A percentile compares a stretch with the other conserved stretches of the same genome.
Conservation (phyloP, 2,329 filamentous ascomycete genomes). For the Beauveria australis region DNA sequence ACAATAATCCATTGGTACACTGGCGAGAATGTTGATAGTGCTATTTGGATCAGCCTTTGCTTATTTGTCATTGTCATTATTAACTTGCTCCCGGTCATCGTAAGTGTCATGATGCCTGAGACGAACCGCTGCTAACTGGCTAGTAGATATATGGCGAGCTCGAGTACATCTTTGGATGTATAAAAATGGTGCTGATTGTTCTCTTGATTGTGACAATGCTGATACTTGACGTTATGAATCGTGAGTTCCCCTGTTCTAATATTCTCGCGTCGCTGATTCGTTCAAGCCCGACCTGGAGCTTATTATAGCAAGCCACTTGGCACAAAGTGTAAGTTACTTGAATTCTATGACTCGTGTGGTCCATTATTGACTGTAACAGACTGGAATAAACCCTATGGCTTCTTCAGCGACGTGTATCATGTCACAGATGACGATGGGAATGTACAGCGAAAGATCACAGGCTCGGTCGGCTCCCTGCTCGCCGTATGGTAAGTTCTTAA, state of each 20-base stretch:
- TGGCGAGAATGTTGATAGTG: constrained; percentile 26
- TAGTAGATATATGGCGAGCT: constrained; percentile 24
- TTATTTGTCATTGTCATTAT: constrained; percentile 25
- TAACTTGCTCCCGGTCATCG: constrained; percentile 30
- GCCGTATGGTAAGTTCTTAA: constrained; percentile 27
- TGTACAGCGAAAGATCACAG: constrained; percentile 17
- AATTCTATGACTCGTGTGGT: neutral
- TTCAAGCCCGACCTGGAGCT: constrained; percentile 24
- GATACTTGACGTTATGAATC: constrained; percentile 27
- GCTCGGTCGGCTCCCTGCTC: constrained; percentile 27
- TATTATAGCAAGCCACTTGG: constrained; percentile 28
- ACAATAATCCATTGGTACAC: constrained; percentile 25
- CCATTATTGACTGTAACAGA: neutral
- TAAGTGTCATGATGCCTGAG: constrained; percentile 16
- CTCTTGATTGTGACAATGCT: constrained; percentile 30
- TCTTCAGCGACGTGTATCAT: constrained; percentile 26
- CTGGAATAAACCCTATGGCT: constrained; percentile 23
- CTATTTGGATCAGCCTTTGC: constrained; percentile 30
- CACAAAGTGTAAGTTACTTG: constrained; percentile 24
- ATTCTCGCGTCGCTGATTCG: neutral
- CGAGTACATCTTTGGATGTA: constrained; percentile 29
- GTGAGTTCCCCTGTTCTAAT: constrained; percentile 16
- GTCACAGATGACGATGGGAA: constrained; percentile 22
- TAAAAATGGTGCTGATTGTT: constrained; percentile 29
- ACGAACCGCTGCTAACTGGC: neutral